Conservation (phyloP, 2,329 filamentous ascomycete genomes). For the Dothistroma septosporum region DNA sequence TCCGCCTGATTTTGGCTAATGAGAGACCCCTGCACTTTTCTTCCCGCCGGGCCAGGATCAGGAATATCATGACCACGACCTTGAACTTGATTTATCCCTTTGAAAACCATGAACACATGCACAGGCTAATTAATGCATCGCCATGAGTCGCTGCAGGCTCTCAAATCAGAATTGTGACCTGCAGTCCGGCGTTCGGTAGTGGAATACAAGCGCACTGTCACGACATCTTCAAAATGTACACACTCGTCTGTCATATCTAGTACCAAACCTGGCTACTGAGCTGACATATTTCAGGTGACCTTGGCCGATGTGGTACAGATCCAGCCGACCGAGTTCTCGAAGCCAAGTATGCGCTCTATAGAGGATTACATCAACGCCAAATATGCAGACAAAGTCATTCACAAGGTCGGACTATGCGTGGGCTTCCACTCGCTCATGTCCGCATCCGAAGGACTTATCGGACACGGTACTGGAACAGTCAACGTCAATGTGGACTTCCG, state of each 20-base stretch:
- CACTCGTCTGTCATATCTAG: slow-evolving; percentile 8
- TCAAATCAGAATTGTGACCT: not conserved
- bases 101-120: not conserved
- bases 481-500: slow-evolving; percentile 97
- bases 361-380: slow-evolving; percentile 97
- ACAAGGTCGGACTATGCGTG: slow-evolving; percentile 89
- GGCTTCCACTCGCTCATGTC: slow-evolving; percentile 87
- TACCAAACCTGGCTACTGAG: not conserved
- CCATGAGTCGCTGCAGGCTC: not conserved
- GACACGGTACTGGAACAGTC: slow-evolving; percentile 84
- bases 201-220: not conserved
- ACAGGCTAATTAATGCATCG: not conserved
- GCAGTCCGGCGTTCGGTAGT: not conserved
- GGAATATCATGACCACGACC: not conserved
- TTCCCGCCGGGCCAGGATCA: not conserved
- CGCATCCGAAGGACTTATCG: slow-evolving; percentile 88
- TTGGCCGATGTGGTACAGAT: slow-evolving; percentile 94
- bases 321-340: slow-evolving; percentile 79
- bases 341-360: slow-evolving; percentile 75
- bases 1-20: not conserved
- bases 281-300: slow-evolving; percentile 62
- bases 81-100: too few species aligned
- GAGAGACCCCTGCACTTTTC: not conserved
- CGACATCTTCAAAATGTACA: slow-evolving; percentile 11
- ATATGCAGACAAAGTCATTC: slow-evolving; percentile 92